A percentile compares a stretch with the other conserved stretches of the same genome.
Evolutionary conservation across 331 rosid species (phyloP).

Genomic region (Quercus phellos): DNA sequence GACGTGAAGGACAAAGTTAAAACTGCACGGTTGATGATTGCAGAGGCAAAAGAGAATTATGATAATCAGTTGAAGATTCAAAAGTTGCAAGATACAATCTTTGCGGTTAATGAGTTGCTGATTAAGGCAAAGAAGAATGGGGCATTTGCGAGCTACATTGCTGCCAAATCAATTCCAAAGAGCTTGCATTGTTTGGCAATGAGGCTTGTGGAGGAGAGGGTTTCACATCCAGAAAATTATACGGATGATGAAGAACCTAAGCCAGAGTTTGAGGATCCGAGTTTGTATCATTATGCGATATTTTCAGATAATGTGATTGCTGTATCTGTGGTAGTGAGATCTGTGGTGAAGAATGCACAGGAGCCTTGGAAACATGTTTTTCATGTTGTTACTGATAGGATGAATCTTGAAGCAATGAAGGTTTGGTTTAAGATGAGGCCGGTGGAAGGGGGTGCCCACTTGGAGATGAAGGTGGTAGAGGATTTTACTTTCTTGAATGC

Average conservation of each 20-base stretch:
- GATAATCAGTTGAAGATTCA: slow-evolving; percentile 95
- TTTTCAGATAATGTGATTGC: slow-evolving; percentile 93
- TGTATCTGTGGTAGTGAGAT: slow-evolving; percentile 88
- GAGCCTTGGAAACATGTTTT: slow-evolving; percentile 98
- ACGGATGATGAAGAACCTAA: slow-evolving; percentile 56
- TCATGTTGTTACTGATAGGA: slow-evolving; percentile 85
- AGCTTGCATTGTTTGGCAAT: slow-evolving; percentile 97
- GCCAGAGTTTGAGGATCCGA: slow-evolving; percentile 85
- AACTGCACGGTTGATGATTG: slow-evolving; percentile 68
- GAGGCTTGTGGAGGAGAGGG: slow-evolving; percentile 89
- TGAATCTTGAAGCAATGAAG: slow-evolving; percentile 97
- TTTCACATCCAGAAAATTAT: slow-evolving; percentile 75
- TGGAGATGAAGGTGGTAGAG: slow-evolving; percentile 83
- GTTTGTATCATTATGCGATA: slow-evolving; percentile 90
- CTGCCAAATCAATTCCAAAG: slow-evolving; percentile 85
- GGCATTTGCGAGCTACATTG: slow-evolving; percentile 78
- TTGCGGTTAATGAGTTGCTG: slow-evolving; percentile 85
- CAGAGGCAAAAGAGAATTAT: slow-evolving; percentile 85
- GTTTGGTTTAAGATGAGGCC: slow-evolving; percentile 99
- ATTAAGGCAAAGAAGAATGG: slow-evolving; percentile 93
- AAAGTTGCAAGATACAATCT: slow-evolving; percentile 93
- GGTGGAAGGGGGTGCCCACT: slow-evolving; percentile 67
- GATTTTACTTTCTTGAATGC: slow-evolving; percentile 75
- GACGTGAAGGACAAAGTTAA: slow-evolving; percentile 97
- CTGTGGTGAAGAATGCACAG: slow-evolving; percentile 76